Evolutionary conservation across 2,329 filamentous ascomycete species (phyloP).

Genomic region (Sporothrix brunneoviolacea): DNA sequence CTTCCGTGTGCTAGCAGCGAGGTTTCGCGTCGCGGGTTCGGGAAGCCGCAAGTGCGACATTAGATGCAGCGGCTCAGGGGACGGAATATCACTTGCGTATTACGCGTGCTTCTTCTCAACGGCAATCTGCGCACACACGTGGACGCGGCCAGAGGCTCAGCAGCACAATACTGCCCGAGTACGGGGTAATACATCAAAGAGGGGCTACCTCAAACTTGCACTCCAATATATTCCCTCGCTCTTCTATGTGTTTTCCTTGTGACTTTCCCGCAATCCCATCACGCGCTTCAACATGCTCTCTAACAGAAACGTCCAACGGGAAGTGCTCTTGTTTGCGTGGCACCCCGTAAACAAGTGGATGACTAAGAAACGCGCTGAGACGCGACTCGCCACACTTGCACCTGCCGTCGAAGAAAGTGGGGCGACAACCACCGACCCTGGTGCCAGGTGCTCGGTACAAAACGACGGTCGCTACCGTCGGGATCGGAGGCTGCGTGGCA

Average conservation of each 20-base stretch:
- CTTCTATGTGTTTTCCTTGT: no score
- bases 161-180: no score
- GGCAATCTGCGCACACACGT: neutral
- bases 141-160: neutral
- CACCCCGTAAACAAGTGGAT: slow-evolving; percentile 3
- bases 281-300: no score
- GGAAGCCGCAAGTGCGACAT: slow-evolving; percentile 6
- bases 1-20: slow-evolving; percentile 8
- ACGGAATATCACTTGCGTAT: neutral
- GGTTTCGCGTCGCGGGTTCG: slow-evolving; percentile 4
- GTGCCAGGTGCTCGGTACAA: no score
- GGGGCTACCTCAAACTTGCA: no score
- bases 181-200: no score
- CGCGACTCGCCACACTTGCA: neutral
- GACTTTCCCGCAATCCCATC: no score
- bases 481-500: no score
- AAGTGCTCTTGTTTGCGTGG: neutral
- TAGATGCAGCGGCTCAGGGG: neutral
- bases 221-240: no score
- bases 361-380: slow-evolving; percentile 2
- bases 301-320: neutral
- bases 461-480: no score
- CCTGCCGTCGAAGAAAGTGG: slow-evolving; percentile 4
- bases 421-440: neutral
- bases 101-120: no score